A percentile compares a stretch with the other conserved stretches of the same genome.
Conservation (phyloP, 2,329 filamentous ascomycete species). For the Alternaria gaisen region DNA sequence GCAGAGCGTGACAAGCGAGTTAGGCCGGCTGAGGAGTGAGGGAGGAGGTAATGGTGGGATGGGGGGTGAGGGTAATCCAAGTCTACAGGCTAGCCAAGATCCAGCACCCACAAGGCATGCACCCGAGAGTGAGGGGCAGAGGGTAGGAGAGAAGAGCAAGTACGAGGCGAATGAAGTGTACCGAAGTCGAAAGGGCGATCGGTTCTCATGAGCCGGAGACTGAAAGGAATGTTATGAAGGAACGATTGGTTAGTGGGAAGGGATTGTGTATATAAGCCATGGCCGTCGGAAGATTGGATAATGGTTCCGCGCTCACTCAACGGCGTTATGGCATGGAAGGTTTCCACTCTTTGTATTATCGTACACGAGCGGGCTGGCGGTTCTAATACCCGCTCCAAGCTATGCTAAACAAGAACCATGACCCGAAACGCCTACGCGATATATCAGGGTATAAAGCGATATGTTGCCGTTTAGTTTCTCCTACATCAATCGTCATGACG, state of each 20-base stretch:
- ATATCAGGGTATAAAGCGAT: slow-evolving; percentile 47
- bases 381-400: neutral
- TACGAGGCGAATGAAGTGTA: slow-evolving; percentile 84
- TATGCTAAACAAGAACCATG: slow-evolving; percentile 8
- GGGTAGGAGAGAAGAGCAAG: slow-evolving; percentile 81
- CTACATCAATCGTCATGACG: neutral
- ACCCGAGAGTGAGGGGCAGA: slow-evolving; percentile 73
- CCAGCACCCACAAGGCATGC: slow-evolving; percentile 88
- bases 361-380: neutral
- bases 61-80: slow-evolving; percentile 62
- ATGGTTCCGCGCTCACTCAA: neutral
- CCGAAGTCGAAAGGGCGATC: slow-evolving; percentile 81
- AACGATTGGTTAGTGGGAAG: neutral
- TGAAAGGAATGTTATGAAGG: neutral
- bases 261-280: neutral
- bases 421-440: slow-evolving; percentile 36
- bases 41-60: slow-evolving; percentile 19
- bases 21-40: slow-evolving; percentile 16
- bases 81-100: slow-evolving; percentile 76
- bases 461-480: slow-evolving; percentile 16
- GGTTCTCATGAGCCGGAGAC: slow-evolving; percentile 63
- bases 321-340: slow-evolving; percentile 2
- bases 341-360: slow-evolving; percentile 21
- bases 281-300: neutral
- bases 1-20: slow-evolving; percentile 15